These are phyloP conservation scores for Gossypium rotundifolium DNA, from an alignment of 345 rosid genomes.

Conservation along the genomic window DNA sequence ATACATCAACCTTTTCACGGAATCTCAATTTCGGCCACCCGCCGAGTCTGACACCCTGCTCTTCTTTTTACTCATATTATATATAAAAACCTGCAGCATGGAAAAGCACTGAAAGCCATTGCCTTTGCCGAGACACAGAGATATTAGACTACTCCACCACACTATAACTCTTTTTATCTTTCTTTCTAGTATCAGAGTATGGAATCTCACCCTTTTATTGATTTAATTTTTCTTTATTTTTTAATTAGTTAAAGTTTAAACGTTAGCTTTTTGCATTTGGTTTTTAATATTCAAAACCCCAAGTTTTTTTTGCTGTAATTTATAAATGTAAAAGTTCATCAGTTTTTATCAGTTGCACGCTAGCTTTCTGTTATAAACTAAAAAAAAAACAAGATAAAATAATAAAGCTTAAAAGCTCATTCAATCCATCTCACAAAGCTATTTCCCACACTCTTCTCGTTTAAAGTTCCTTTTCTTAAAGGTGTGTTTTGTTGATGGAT, in stretches of 20 bases:
- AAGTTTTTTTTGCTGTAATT: not conserved
- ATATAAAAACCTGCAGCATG: constrained; percentile 14
- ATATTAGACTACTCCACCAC: not conserved
- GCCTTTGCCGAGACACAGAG: constrained; percentile 7
- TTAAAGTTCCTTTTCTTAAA: constrained; percentile 22
- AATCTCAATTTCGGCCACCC: not conserved
- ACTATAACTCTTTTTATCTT: not conserved
- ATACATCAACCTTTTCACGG: not conserved
- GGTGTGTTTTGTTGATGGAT: constrained; percentile 19
- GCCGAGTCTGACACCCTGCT: not conserved
- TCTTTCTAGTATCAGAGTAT: constrained; percentile 12
- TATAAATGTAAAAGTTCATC: not conserved
- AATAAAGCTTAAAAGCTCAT: not conserved
- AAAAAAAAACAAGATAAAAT: not conserved
- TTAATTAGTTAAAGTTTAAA: not conserved
- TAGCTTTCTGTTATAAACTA: constrained; percentile 13
- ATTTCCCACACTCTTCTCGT: constrained; percentile 13
- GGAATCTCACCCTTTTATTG: constrained; percentile 26
- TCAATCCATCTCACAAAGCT: constrained; percentile 15
- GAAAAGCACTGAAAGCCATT: constrained; percentile 24
- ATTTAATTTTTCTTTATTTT: constrained; percentile 3
- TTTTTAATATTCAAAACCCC: constrained; percentile 7
- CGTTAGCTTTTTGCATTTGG: not conserved
- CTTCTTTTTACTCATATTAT: not conserved
- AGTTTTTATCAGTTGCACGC: constrained; percentile 20